Evolutionary conservation across 148 eudicot genomes (phyloP), one percentile per base, ranked within the genome.

Genomic region (Fagopyrum tataricum): DNA sequence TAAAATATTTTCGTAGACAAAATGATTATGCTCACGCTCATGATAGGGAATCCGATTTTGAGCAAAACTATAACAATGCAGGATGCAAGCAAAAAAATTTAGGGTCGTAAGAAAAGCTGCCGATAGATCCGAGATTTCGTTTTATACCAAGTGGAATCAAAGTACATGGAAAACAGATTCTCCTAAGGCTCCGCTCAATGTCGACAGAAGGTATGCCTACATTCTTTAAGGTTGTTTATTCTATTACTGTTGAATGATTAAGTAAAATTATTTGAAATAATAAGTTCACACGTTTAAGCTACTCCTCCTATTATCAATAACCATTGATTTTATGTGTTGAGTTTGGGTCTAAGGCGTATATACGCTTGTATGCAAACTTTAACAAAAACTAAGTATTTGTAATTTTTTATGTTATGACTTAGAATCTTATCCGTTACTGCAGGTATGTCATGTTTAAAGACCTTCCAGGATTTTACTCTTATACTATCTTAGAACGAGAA

Each of bases 51-150:
- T n/a, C 8, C 5, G 11, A 69, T 76, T 31, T 21, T 66, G 10
- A 48, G 44, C 18, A 11, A 24, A 12, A 56, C 7, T 67, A 53
- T 39, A 7, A 39, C 17, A 75, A 15, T 85, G 84, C 81, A 90
- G 90, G 79, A 53, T 86, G 44, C 18, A 52, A 21, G 90, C 92
- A 72, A 82, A 85, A 26, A 48, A 13, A 17, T 85, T 75, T 31
- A 79, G 76, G 61, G 77, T 91, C 14, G 67, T 91, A 47, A 56
- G 72, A 31, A 67, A 85, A 44, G 82, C 73, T 73, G 83, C 81
- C 44, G 67, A 81, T 76, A 86, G 83, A 78, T 81, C 80, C 7
- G 96, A 91, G 78, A 78, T 91, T 76, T 85, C 93, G 7, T 91
- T 91, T 76, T 72, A 82, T 4, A 69, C 47, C 37, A 70, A 49